Base-by-base conservation (phyloP, 208 protist genomes). In the Leishmania turanica region DNA sequence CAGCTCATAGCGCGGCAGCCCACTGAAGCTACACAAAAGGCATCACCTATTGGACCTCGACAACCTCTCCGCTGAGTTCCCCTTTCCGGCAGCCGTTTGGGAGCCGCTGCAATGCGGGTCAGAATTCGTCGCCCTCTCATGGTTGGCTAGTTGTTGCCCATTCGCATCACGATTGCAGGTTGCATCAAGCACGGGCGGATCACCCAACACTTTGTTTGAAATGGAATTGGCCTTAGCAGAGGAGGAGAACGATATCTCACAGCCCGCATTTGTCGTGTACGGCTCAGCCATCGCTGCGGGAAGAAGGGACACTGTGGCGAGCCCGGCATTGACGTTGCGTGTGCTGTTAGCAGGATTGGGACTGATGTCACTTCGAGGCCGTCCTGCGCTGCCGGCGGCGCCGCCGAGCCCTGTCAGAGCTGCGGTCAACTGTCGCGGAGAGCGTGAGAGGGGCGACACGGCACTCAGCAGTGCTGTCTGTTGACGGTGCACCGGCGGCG, bases 101-200 rank as follows among this genome's bases (percentile, higher is more conserved):
- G 66, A 13, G 6, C 27, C 64, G 54, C 24, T 77, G 8, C 47
- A 74, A 54, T 65, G 64, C 24, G 65, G 64, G 17, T 75, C 53
- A 6, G 73, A 56, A 53, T 75, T 82, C 47, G 75, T 65, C 47
- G 19, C 17, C 3, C 60, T 7, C 34, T 65, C 54, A 21, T 72
- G 40, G 5, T 65, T 62, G 4, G 40, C 1, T 27, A 72, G 42
- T 9, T 34, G 45, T 6, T 72, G 77, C 64, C 49, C 47, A 3
- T 75, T 69, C 34, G 74, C 51, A 15, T 71, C 60, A 31, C 73
- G 65, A 69, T 68, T 80, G 75, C 49, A 31, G 19, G 85, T 88
- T 7, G 78, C 81, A n/a, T 83, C 77, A 5, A 88, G 66, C 13
- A 84, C 60, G 8, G 85, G 85, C 17, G 82, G 81, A 75, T 86